These are phyloP conservation scores for Leishmania lainsoni DNA, from an alignment of 208 protist genomes.

Conservation along the genomic window DNA sequence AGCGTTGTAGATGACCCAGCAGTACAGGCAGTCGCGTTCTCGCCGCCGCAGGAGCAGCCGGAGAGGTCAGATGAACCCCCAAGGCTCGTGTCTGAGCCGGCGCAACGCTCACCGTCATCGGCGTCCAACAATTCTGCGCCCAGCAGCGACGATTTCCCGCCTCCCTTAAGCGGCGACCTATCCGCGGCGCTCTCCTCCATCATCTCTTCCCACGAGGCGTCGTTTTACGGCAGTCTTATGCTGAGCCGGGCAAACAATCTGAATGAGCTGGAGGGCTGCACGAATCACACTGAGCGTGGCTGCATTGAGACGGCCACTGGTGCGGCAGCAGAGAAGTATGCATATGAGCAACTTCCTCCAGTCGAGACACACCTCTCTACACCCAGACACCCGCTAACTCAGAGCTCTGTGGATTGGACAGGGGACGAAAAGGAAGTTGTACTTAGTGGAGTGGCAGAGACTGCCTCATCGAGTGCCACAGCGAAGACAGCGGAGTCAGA, in stretches of 20 bases:
- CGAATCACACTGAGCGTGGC: not conserved
- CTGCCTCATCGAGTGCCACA: not conserved
- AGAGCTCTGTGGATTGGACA: not conserved
- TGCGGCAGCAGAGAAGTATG: not conserved
- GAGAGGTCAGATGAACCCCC: not conserved
- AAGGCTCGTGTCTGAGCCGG: not conserved
- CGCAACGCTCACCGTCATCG: not conserved
- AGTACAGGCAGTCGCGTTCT: not conserved
- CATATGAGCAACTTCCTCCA: not conserved
- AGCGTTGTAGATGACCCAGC: not conserved
- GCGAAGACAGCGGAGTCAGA: not conserved
- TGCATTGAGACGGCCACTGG: not conserved
- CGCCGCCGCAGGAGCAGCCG: not conserved
- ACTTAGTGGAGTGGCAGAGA: not conserved
- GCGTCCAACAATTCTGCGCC: not conserved
- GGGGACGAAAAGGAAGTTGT: not conserved
- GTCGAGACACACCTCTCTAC: not conserved
- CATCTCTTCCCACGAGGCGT: conserved; percentile 30
- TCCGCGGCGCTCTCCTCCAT: conserved; percentile 3
- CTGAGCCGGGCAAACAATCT: not conserved
- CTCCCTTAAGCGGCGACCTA: not conserved
- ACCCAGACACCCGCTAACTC: not conserved
- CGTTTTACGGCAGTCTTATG: conserved; percentile 26
- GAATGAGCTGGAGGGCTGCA: not conserved
- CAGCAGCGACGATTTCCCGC: not conserved